Evolutionary conservation across 441 rosid genomes (phyloP).

Genomic region (Isatis lusitanica): DNA sequence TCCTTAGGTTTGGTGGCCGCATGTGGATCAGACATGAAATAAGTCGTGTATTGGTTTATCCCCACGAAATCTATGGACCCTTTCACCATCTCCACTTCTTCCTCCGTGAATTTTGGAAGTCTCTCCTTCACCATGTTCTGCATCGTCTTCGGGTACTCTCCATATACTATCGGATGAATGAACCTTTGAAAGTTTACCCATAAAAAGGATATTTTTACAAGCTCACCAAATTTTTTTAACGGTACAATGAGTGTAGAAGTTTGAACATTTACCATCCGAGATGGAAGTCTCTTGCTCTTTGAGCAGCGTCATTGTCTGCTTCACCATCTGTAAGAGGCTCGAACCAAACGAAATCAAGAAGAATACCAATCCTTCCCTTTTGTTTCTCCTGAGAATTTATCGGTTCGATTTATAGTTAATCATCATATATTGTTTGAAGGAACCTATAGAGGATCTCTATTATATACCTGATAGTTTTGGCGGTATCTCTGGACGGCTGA

Average conservation of each 20-base stretch:
- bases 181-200: constrained; percentile 48
- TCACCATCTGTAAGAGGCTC: constrained; percentile 88
- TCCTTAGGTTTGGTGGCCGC: constrained; percentile 39
- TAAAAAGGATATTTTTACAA: not conserved
- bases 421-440: not conserved
- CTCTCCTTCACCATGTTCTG: constrained; percentile 67
- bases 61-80: constrained; percentile 92
- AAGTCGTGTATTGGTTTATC: constrained; percentile 87
- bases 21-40: constrained; percentile 60
- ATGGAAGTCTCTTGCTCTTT: constrained; percentile 94
- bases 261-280: constrained; percentile 69
- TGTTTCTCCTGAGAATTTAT: constrained; percentile 52
- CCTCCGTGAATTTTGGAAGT: constrained; percentile 74
- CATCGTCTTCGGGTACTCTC: constrained; percentile 87
- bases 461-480: constrained; percentile 60
- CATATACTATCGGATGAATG: constrained; percentile 85
- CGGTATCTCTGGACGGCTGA: constrained; percentile 83
- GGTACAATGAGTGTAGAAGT: not conserved
- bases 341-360: constrained; percentile 90
- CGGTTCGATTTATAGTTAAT: not conserved
- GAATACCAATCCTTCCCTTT: constrained; percentile 86
- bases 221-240: not conserved
- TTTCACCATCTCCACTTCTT: constrained; percentile 78
- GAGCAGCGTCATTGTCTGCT: constrained; percentile 85
- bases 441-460: not conserved